A percentile compares a stretch with the other conserved stretches of the same genome.
Evolutionary conservation across 169 alveolate species (phyloP).

Genomic region (Cryptosporidium viatorum): DNA sequence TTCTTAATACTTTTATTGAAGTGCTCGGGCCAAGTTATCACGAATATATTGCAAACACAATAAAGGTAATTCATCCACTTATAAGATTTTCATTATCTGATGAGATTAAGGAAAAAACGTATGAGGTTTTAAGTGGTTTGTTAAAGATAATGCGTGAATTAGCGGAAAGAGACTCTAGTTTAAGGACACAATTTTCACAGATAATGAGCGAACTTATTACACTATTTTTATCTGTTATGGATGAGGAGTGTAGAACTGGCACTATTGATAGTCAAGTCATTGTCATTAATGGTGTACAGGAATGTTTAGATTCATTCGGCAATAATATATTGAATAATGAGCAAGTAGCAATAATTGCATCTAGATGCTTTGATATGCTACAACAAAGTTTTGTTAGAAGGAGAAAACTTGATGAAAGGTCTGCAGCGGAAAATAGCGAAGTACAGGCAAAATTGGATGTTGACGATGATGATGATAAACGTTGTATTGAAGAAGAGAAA

Average conservation of each 20-base stretch:
- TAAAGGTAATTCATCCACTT: slow-evolving; percentile 61
- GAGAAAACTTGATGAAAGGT: slow-evolving; percentile 62
- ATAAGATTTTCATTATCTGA: slow-evolving; percentile 69
- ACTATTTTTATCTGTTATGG: slow-evolving; percentile 46
- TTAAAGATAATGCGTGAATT: slow-evolving; percentile 54
- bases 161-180: slow-evolving; percentile 46
- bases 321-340: slow-evolving; percentile 41
- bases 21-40: slow-evolving; percentile 48
- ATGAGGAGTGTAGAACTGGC: slow-evolving; percentile 64
- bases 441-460: slow-evolving; percentile 19
- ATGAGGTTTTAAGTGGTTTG: slow-evolving; percentile 63
- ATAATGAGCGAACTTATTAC: slow-evolving; percentile 44
- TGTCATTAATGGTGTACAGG: slow-evolving; percentile 55
- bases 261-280: slow-evolving; percentile 66
- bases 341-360: slow-evolving; percentile 57
- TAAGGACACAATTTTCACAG: slow-evolving; percentile 48
- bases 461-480: slow-evolving; percentile 70
- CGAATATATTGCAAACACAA: slow-evolving; percentile 61
- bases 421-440: background rate
- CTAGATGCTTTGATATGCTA: slow-evolving; percentile 71
- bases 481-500: slow-evolving; percentile 70
- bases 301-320: slow-evolving; percentile 68
- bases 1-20: slow-evolving; percentile 60
- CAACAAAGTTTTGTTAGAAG: slow-evolving; percentile 72
- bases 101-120: slow-evolving; percentile 70